A percentile compares a stretch with the other conserved stretches of the same genome.
phyloP scores from a whole-genome alignment of 306 rosid genomes.

The Neltuma alba region DNA sequence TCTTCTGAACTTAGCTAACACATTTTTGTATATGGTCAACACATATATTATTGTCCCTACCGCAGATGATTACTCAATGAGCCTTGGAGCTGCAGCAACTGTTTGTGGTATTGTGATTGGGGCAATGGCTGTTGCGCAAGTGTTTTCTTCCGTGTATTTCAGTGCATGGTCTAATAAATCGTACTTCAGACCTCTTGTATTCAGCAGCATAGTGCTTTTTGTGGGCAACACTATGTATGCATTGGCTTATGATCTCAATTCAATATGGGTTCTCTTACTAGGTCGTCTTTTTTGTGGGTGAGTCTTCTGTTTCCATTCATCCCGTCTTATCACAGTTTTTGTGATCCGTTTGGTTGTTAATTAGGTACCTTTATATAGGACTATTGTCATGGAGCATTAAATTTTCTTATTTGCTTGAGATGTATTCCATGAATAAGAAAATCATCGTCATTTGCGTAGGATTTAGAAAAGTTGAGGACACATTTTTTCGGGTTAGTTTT shows the following conservation, averaged over 20 bases:
- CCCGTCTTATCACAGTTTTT: background rate
- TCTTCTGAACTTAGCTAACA: slow-evolving; percentile 84
- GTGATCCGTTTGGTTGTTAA: background rate
- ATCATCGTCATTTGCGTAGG: slow-evolving; percentile 11
- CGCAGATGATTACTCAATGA: slow-evolving; percentile 94
- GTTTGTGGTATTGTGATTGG: slow-evolving; percentile 98
- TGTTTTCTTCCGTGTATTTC: slow-evolving; percentile 95
- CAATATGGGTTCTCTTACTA: slow-evolving; percentile 88
- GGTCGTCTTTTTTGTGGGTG: slow-evolving; percentile 99
- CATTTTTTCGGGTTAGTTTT: slow-evolving; percentile 12
- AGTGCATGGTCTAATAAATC: slow-evolving; percentile 99
- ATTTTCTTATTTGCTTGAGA: slow-evolving; percentile 1
- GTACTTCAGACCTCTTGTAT: slow-evolving; percentile 90
- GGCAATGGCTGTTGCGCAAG: slow-evolving; percentile 98
- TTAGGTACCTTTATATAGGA: slow-evolving; percentile 1
- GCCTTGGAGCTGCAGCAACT: slow-evolving; percentile 98
- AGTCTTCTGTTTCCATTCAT: slow-evolving; percentile 36
- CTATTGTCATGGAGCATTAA: slow-evolving; percentile 24
- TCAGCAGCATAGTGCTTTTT: slow-evolving; percentile 88
- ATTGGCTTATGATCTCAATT: slow-evolving; percentile 77
- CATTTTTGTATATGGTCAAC: slow-evolving; percentile 97
- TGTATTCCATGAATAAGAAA: slow-evolving; percentile 6
- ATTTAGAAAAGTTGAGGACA: background rate
- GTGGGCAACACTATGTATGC: slow-evolving; percentile 85
- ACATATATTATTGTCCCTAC: slow-evolving; percentile 98